Conservation (phyloP, 768 basidiomycete species). For the Gyrodon lividus region DNA sequence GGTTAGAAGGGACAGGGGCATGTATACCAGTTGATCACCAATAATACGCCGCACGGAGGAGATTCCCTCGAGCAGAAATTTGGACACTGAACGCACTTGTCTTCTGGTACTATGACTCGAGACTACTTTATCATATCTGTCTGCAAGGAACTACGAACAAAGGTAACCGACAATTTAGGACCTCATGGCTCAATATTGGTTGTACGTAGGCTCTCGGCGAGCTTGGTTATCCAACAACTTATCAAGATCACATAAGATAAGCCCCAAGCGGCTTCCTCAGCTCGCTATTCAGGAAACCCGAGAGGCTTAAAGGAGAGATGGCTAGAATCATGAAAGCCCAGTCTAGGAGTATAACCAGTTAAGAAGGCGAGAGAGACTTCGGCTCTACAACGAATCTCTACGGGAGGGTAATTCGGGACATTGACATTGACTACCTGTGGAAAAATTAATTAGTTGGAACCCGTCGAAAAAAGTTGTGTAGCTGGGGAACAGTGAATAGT, state of each 20-base stretch:
- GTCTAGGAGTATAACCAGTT: slow-evolving; percentile 12
- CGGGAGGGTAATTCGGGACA: slow-evolving; percentile 14
- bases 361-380: neutral
- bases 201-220: no score
- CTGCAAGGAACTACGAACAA: no score
- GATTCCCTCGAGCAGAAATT: slow-evolving; percentile 1
- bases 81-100: slow-evolving; percentile 5
- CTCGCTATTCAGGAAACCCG: slow-evolving; percentile 4
- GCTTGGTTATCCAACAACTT: no score
- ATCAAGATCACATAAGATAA: no score
- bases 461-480: neutral
- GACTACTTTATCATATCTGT: no score
- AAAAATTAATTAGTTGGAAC: neutral
- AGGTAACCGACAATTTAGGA: no score
- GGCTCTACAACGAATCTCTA: slow-evolving; percentile 27
- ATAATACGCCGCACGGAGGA: slow-evolving; percentile 11
- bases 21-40: slow-evolving; percentile 26
- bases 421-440: slow-evolving; percentile 6
- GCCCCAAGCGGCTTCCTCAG: slow-evolving; percentile 6
- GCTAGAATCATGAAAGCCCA: slow-evolving; percentile 17
- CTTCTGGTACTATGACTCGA: no score
- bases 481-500: slow-evolving; percentile 23
- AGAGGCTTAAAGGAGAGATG: neutral
- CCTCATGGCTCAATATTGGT: no score
- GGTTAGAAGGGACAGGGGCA: neutral